A percentile compares a stretch with the other conserved stretches of the same genome.
Evolutionary conservation across 495 filamentous ascomycete species (phyloP).

Genomic region (Talaromyces ruber): DNA sequence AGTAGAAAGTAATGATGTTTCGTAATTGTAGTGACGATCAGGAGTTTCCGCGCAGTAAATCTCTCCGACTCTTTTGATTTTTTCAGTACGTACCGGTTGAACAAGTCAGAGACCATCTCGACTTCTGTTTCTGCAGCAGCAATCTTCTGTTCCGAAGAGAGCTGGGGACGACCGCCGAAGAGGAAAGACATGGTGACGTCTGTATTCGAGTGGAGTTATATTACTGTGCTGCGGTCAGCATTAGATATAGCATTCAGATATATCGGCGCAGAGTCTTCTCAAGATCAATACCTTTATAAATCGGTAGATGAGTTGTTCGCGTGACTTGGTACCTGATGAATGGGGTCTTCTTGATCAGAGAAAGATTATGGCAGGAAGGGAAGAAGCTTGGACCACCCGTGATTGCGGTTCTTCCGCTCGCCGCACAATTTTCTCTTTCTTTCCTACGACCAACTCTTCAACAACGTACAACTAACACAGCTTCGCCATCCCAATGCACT

Average conservation of each 20-base stretch:
- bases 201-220: not conserved
- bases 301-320: not conserved
- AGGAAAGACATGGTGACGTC: slow-evolving; percentile 69
- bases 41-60: not conserved
- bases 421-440: slow-evolving; percentile 12
- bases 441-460: slow-evolving; percentile 10
- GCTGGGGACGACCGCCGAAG: slow-evolving; percentile 75
- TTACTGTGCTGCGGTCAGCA: not conserved
- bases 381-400: slow-evolving; percentile 28
- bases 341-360: not conserved
- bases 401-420: slow-evolving; percentile 16
- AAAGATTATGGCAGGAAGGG: not conserved
- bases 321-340: not conserved
- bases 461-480: slow-evolving; percentile 4
- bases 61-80: not conserved
- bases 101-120: slow-evolving; percentile 94
- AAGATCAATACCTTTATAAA: not conserved
- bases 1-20: not conserved
- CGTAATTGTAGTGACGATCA: not conserved
- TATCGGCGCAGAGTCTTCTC: not conserved
- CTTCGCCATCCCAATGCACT: slow-evolving; percentile 23
- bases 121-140: slow-evolving; percentile 84
- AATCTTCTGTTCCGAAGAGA: slow-evolving; percentile 92
- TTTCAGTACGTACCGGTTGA: slow-evolving; percentile 61
- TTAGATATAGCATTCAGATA: not conserved